Conservation (phyloP, 768 basidiomycete species). For the Calvatia gigantea region DNA sequence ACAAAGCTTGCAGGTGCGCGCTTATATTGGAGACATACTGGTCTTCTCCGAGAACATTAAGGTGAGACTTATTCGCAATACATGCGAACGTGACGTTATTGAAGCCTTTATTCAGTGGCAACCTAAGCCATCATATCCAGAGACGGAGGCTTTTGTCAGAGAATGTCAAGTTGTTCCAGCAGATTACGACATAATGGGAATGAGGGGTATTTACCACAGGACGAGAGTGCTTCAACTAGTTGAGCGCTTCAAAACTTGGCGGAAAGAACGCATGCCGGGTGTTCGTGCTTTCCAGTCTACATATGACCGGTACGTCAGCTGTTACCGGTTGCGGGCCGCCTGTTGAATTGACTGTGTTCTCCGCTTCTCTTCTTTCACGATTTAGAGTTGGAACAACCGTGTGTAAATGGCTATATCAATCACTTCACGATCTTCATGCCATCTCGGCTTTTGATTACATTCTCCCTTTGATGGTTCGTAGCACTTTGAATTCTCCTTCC, state of each 20-base stretch:
- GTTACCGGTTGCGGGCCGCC: neutral
- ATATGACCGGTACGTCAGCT: conserved; percentile 64
- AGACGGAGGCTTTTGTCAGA: conserved; percentile 58
- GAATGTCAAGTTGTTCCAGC: conserved; percentile 57
- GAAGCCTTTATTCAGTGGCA: conserved; percentile 43
- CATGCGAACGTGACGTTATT: neutral
- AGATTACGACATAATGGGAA: conserved; percentile 73
- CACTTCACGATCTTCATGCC: conserved; percentile 74
- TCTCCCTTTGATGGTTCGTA: conserved; percentile 70
- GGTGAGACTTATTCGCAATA: conserved; percentile 33
- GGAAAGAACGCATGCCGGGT: conserved; percentile 66
- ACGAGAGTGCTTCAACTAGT: conserved; percentile 59
- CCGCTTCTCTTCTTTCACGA: conserved; percentile 8
- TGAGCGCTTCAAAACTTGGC: conserved; percentile 63
- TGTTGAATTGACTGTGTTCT: neutral
- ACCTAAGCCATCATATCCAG: conserved; percentile 59
- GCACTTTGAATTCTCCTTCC: neutral
- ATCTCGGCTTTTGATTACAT: conserved; percentile 78
- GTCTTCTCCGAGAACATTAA: conserved; percentile 71
- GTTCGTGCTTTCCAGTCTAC: conserved; percentile 78
- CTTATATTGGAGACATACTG: conserved; percentile 72
- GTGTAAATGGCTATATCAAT: conserved; percentile 76
- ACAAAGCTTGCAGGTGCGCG: conserved; percentile 49
- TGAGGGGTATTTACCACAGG: conserved; percentile 60
- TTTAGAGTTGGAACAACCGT: conserved; percentile 59